Evolutionary conservation across 768 basidiomycete species (phyloP), one percentile per base, ranked within the genome.

Genomic region (Nevesoporus exiguus): DNA sequence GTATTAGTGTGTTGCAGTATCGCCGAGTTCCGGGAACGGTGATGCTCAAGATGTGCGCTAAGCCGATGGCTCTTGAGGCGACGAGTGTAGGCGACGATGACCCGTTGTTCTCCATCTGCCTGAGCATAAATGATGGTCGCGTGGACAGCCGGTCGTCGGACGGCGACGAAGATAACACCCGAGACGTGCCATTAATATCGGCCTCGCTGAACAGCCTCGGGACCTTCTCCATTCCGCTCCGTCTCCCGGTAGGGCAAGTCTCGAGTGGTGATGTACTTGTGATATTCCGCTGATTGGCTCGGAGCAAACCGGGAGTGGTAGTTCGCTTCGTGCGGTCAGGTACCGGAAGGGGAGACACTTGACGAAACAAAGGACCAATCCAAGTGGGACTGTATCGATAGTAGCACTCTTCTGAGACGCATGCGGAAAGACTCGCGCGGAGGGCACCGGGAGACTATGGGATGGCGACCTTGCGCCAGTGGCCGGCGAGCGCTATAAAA

Each of bases 361-460:
- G 17, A 13, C 24, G 43, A 50, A 36, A 34, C 47, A 54, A 31
- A 51, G 11, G 14, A 6, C 21, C n/a, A 19, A 13, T 5, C 22
- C 27, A 25, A 31, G 31, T 37, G 37, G 22, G 19, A 34, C 33
- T 27, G 14, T 3, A 42, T 49, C 10, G 34, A 55, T 41, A 53
- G 29, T 41, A 53, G 29, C 22, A 44, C 21, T 25, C 24, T 13
- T 40, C 24, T n/a, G 39, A 43, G 37, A 41, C 41, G 39, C 29
- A 48, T 43, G 51, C 63, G 65, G 63, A 54, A 48, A 46, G 65
- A 65, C 50, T 60, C 63, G 64, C 40, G 49, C 48, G 61, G 41
- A 45, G 47, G 30, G 6, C 7, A 49, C 59, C 70, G 68, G 68
- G 63, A 49, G 60, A 71, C 58, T 66, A 71, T 69, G 68, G 69